These are phyloP conservation scores for Boletus bicolor DNA, from an alignment of 768 basidiomycete genomes.

Conservation along the genomic window DNA sequence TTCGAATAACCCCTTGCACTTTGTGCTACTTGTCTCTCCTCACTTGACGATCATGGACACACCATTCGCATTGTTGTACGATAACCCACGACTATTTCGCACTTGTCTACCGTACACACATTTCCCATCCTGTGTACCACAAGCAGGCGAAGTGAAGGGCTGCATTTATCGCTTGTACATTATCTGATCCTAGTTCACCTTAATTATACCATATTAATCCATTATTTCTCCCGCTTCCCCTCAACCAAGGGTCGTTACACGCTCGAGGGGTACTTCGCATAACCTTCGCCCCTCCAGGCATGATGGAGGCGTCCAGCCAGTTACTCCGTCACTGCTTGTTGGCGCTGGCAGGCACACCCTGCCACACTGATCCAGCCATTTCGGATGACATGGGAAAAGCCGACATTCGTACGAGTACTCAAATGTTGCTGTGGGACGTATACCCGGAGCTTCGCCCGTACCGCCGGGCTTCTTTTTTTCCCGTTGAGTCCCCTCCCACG, in stretches of 20 bases:
- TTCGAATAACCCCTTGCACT: conserved; percentile 44
- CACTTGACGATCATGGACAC: conserved; percentile 17
- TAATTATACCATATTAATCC: conserved; percentile 38
- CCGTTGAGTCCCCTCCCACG: conserved; percentile 9
- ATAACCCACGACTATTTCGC: conserved; percentile 30
- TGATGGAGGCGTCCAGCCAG: background rate
- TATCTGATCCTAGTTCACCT: conserved; percentile 24
- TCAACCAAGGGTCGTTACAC: background rate
- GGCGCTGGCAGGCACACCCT: background rate
- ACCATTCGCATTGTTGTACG: conserved; percentile 28
- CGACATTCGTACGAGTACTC: background rate
- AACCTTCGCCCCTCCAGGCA: background rate
- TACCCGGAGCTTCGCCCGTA: conserved; percentile 1
- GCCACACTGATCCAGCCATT: background rate
- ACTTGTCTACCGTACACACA: conserved; percentile 26
- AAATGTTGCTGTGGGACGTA: conserved; percentile 7
- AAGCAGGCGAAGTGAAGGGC: conserved; percentile 15
- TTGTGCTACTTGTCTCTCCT: background rate
- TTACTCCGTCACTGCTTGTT: background rate
- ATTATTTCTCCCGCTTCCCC: conserved; percentile 5
- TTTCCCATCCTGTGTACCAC: conserved; percentile 11
- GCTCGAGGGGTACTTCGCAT: background rate
- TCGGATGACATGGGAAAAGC: conserved; percentile 10
- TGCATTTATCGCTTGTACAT: conserved; percentile 25
- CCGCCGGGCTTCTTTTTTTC: background rate